Evolutionary conservation across 31 red algal genomes (phyloP).

Genomic region (Odonthalia washingtoniensis): DNA sequence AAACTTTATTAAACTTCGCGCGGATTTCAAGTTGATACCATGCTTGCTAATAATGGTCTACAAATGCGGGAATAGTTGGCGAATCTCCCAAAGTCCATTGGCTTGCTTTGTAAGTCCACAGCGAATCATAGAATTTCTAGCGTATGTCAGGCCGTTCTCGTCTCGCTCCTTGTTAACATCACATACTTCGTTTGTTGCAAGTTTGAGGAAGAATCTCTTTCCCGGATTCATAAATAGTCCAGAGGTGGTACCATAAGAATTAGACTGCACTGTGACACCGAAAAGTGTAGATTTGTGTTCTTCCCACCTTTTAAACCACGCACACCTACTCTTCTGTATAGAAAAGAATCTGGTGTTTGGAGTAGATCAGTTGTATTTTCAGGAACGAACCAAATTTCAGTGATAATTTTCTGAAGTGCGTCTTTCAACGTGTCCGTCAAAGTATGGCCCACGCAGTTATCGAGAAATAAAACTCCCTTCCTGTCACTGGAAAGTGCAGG

Average conservation of each 20-base stretch:
- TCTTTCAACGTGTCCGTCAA: neutral
- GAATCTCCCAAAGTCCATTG: neutral
- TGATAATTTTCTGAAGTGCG: neutral
- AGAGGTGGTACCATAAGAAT: neutral
- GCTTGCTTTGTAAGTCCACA: neutral
- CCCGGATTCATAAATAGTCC: neutral
- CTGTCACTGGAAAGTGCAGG: neutral
- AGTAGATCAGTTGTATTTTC: conserved; percentile 25
- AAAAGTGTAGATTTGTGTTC: conserved; percentile 14
- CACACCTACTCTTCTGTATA: conserved; percentile 18
- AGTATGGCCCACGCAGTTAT: conserved; percentile 1
- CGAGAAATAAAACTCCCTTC: conserved; percentile 29
- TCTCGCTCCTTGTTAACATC: neutral
- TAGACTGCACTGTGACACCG: neutral
- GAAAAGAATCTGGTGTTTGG: conserved; percentile 29
- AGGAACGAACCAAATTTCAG: neutral
- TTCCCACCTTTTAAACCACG: conserved; percentile 12
- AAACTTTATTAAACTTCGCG: neutral
- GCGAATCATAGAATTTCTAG: neutral
- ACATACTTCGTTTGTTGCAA: neutral
- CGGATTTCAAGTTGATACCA: neutral
- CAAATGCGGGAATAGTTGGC: neutral
- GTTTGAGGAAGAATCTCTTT: neutral
- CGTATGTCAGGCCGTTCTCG: neutral
- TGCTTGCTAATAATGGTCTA: neutral